phyloP scores from a whole-genome alignment of 2,329 filamentous ascomycete genomes.

The Botryotinia globosa region DNA sequence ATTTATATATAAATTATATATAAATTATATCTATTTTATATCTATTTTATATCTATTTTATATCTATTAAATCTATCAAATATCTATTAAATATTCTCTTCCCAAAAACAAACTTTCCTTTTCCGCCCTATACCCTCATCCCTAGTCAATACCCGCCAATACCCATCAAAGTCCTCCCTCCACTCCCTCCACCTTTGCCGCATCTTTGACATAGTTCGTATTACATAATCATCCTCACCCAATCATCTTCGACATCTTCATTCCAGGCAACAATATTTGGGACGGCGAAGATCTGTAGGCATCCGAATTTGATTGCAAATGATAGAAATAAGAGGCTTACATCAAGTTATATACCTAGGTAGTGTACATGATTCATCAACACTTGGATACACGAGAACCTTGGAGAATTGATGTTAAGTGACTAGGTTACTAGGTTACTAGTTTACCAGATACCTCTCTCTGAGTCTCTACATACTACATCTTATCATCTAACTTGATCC shows the following conservation, averaged over 20 bases:
- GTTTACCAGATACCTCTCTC: too few species aligned
- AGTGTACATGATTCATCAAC: not conserved
- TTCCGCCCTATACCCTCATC: not conserved
- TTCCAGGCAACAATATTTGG: constrained; percentile 32
- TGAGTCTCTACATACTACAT: too few species aligned
- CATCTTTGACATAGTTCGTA: not conserved
- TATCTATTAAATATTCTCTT: not conserved
- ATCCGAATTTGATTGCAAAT: constrained; percentile 21
- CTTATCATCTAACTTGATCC: not conserved
- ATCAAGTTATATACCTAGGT: too few species aligned
- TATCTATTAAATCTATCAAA: too few species aligned
- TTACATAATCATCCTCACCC: not conserved
- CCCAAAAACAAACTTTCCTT: not conserved
- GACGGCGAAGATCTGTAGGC: constrained; percentile 21
- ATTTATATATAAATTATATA: too few species aligned
- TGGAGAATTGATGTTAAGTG: not conserved
- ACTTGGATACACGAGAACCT: too few species aligned
- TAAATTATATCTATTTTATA: too few species aligned
- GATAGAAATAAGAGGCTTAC: too few species aligned
- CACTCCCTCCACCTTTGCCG: not conserved
- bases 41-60: too few species aligned
- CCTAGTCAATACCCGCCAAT: not conserved
- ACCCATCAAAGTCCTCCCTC: not conserved
- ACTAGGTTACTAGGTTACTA: not conserved
- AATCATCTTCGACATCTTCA: not conserved